Evolutionary conservation across 495 filamentous ascomycete genomes (phyloP).

Genomic region (Hypoxylon trugodes): DNA sequence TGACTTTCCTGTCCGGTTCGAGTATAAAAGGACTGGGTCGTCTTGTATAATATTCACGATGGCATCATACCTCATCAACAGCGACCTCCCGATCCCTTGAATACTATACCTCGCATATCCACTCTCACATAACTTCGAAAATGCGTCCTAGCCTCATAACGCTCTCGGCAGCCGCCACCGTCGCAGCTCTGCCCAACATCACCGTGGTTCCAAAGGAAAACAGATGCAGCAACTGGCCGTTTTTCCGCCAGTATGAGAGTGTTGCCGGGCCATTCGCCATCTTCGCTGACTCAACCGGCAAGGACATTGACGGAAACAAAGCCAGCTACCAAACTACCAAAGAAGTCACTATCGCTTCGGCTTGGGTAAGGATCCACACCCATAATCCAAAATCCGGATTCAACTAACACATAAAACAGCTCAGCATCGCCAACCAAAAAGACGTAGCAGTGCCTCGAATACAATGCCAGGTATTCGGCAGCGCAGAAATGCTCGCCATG

Average conservation of each 20-base stretch:
- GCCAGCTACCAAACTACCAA: conserved; percentile 15
- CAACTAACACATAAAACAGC: neutral
- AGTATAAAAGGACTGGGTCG: conserved; percentile 17
- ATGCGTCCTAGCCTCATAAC: conserved; percentile 17
- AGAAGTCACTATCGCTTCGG: conserved; percentile 17
- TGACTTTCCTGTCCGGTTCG: neutral
- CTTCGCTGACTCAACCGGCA: conserved; percentile 37
- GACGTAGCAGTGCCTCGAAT: conserved; percentile 19
- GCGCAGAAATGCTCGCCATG: conserved; percentile 33
- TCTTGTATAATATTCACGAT: conserved; percentile 7
- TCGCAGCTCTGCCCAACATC: conserved; percentile 25
- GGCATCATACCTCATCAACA: conserved; percentile 2
- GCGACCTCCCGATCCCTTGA: neutral
- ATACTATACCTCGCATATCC: neutral
- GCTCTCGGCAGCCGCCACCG: conserved; percentile 14
- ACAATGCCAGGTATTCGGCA: conserved; percentile 34
- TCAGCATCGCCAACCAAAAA: conserved; percentile 7
- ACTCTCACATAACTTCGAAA: neutral
- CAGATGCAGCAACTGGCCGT: conserved; percentile 36
- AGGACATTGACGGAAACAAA: conserved; percentile 28
- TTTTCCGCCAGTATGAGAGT: conserved; percentile 26
- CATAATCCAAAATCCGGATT: neutral
- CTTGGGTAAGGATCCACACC: conserved; percentile 14
- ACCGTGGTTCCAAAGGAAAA: conserved; percentile 33
- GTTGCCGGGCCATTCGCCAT: conserved; percentile 29